phyloP scores from a whole-genome alignment of 2,329 filamentous ascomycete species.

The Hyphodiscus sp. region DNA sequence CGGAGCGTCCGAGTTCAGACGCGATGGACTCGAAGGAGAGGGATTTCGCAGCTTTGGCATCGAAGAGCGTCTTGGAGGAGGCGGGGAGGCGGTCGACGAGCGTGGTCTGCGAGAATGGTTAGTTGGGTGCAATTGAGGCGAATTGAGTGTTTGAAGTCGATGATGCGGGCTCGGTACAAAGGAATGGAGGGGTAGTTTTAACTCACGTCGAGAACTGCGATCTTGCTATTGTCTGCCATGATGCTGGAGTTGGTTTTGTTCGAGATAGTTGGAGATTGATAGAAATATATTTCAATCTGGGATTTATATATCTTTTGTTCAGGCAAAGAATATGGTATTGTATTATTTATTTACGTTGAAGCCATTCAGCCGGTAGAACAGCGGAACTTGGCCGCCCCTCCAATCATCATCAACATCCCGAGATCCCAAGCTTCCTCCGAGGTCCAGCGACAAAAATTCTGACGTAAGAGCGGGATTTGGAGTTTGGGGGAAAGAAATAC shows the following conservation, averaged over 20 bases:
- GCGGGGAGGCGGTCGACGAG: conserved; percentile 63
- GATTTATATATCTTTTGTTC: no score
- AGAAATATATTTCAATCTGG: no score
- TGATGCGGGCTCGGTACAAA: conserved; percentile 5
- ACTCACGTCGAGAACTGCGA: conserved; percentile 19
- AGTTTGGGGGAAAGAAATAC: no score
- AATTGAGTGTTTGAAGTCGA: neutral
- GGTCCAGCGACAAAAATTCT: no score
- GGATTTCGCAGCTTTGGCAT: conserved; percentile 68
- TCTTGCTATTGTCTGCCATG: conserved; percentile 18
- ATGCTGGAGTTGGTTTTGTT: neutral
- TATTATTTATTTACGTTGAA: no score
- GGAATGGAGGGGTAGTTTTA: neutral
- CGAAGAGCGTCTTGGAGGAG: conserved; percentile 68
- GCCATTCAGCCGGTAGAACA: no score
- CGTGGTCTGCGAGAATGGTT: conserved; percentile 43
- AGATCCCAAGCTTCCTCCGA: no score
- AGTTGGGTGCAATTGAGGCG: neutral
- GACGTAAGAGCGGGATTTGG: no score
- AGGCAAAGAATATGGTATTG: no score
- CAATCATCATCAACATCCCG: no score
- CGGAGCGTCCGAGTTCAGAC: conserved; percentile 66
- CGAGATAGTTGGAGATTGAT: no score
- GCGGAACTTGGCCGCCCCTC: no score
- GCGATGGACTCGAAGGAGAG: conserved; percentile 77